phyloP scores from a whole-genome alignment of 2,329 filamentous ascomycete species.

The Epichloe gansuensis region DNA sequence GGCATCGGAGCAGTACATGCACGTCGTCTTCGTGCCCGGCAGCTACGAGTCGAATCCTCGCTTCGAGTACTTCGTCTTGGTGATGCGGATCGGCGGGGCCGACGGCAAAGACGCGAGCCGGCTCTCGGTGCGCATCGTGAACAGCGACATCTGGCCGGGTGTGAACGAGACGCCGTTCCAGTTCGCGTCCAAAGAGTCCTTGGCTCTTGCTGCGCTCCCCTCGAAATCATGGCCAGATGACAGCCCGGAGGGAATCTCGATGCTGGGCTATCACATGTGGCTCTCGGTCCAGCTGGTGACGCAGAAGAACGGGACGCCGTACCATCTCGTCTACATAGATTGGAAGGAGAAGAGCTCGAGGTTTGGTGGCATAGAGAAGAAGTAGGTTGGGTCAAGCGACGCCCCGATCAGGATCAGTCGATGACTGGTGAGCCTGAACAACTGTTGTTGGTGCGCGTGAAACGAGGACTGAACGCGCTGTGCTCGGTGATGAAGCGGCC shows the following conservation, averaged over 20 bases:
- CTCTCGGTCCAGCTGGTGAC: neutral
- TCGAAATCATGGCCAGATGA: neutral
- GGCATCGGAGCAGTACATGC: slow-evolving; percentile 1
- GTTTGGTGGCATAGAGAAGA: neutral
- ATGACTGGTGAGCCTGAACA: no score
- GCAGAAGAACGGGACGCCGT: neutral
- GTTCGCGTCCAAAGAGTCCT: neutral
- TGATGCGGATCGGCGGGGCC: neutral
- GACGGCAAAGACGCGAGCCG: neutral
- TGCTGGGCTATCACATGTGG: neutral
- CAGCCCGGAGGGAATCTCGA: neutral
- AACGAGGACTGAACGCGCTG: no score
- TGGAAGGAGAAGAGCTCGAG: neutral
- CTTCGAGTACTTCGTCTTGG: slow-evolving; percentile 1
- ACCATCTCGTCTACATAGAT: neutral
- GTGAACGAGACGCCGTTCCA: neutral
- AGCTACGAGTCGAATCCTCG: neutral
- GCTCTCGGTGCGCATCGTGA: neutral
- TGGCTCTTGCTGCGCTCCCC: neutral
- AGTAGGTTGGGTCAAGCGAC: neutral
- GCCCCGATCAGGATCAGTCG: no score
- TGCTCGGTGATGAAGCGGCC: no score
- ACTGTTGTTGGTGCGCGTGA: no score
- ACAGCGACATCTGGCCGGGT: neutral
- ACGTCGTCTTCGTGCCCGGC: slow-evolving; percentile 1